Evolutionary conservation across 176 grass and related monocot genomes (phyloP), one percentile per base, ranked within the genome.

Genomic region (Eragrostis nindensis): DNA sequence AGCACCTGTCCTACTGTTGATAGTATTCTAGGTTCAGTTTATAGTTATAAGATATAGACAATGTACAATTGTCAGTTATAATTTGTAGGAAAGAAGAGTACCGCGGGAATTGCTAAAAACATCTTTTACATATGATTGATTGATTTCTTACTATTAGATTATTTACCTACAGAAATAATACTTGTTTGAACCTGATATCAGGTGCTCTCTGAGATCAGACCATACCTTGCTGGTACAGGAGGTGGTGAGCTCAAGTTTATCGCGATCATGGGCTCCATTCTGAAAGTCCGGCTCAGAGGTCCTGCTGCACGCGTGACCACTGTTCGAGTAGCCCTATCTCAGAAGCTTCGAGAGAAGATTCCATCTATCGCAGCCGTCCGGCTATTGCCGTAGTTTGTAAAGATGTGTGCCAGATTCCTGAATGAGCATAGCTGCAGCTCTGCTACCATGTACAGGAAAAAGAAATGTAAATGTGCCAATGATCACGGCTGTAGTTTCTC

Each of bases 281-380:
- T 88, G 15, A 94, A 92, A 66, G 68, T 94, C 43, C 62, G 82
- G 18, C 85, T 97, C 7, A 92, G 78, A 21, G 94, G 94, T 21
- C 87, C 82, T 1, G 94, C 91, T 44, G 89, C 94, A 15, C 77
- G 87, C n/a, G 91, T 97, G 47, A 90, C 80, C 86, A 86, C 94
- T 60, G 75, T 97, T 62, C 84, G 89, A 82, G 72, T 88, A n/a
- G 91, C 87, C 11, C 64, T 97, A 36, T 81, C 85, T 16, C 85
- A 92, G 66, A 97, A 94, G 82, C 89, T 97, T 42, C 73, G 91
- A 65, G 91, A 97, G 82, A 92, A 92, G 79, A 97, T 97, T 68
- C 94, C 91, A 41, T 80, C 81, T 44, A 90, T 92, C 8, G 62
- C 87, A 52, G 87, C 85, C 18, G 87, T 97, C 75, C 89, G 84